Evolutionary conservation across 106 monocot genomes (phyloP).

Genomic region (Allium fistulosum): DNA sequence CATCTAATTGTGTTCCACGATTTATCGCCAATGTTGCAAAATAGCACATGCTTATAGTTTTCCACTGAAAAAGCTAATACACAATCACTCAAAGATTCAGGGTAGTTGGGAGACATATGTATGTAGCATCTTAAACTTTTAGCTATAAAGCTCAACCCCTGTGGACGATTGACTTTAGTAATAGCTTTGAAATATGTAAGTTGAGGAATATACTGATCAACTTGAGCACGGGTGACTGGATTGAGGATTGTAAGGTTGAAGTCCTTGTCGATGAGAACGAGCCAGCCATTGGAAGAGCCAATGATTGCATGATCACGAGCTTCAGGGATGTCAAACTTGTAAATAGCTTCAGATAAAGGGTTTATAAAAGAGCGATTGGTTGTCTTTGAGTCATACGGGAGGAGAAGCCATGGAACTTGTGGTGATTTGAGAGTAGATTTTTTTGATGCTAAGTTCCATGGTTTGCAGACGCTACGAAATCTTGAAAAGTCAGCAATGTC

Average conservation of each 20-base stretch:
- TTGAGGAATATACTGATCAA: no score
- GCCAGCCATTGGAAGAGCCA: not conserved
- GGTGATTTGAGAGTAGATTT: not conserved
- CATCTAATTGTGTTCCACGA: no score
- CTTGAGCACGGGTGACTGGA: no score
- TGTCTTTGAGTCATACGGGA: not conserved
- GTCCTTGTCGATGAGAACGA: not conserved
- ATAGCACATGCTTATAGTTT: no score
- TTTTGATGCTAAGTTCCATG: not conserved
- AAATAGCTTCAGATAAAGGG: not conserved
- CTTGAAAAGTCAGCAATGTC: not conserved
- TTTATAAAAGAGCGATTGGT: not conserved
- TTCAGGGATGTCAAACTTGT: not conserved
- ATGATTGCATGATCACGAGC: not conserved
- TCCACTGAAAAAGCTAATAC: no score
- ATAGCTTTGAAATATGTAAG: no score
- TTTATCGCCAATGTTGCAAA: no score
- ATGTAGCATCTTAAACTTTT: no score
- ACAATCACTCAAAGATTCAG: no score
- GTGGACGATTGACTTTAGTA: no score
- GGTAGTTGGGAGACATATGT: no score
- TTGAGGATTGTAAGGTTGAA: not conserved
- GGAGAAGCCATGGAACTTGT: not conserved
- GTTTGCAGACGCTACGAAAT: not conserved
- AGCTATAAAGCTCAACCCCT: no score